These are phyloP conservation scores for Prosopis cineraria DNA, from an alignment of 306 rosid species.

Conservation along the genomic window DNA sequence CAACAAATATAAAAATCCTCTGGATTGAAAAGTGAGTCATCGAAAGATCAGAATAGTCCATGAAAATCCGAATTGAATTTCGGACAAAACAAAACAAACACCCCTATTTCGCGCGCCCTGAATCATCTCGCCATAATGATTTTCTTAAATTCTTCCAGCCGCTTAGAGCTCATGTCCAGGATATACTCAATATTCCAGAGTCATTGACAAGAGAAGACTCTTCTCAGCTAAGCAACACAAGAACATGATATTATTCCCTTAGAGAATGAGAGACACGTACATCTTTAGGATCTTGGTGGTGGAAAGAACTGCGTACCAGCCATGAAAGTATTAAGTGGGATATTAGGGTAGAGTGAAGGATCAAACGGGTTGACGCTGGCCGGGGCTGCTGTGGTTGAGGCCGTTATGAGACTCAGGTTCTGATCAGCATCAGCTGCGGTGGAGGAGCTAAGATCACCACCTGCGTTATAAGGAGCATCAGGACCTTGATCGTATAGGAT, in stretches of 20 bases:
- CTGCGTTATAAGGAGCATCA: conserved; percentile 49
- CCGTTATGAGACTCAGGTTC: conserved; percentile 53
- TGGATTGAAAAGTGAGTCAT: conserved; percentile 40
- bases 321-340: conserved; percentile 86
- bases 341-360: conserved; percentile 62
- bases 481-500: conserved; percentile 89
- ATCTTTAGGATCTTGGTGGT: conserved; percentile 75
- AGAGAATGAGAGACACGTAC: neutral
- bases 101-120: conserved; percentile 44
- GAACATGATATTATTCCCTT: neutral
- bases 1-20: neutral
- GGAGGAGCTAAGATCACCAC: conserved; percentile 56
- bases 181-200: conserved; percentile 17
- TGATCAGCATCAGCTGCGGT: conserved; percentile 49
- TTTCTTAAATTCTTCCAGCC: conserved; percentile 38
- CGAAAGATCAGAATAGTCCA: conserved; percentile 43
- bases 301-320: conserved; percentile 99
- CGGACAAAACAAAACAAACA: conserved; percentile 44
- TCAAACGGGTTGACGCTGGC: conserved; percentile 49
- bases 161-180: conserved; percentile 42
- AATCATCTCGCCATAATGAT: conserved; percentile 40
- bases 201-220: neutral
- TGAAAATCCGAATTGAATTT: conserved; percentile 62
- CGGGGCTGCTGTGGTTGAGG: conserved; percentile 20
- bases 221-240: neutral